phyloP scores from a whole-genome alignment of 1,284 basidiomycete genomes.

The Trametes pubescens region DNA sequence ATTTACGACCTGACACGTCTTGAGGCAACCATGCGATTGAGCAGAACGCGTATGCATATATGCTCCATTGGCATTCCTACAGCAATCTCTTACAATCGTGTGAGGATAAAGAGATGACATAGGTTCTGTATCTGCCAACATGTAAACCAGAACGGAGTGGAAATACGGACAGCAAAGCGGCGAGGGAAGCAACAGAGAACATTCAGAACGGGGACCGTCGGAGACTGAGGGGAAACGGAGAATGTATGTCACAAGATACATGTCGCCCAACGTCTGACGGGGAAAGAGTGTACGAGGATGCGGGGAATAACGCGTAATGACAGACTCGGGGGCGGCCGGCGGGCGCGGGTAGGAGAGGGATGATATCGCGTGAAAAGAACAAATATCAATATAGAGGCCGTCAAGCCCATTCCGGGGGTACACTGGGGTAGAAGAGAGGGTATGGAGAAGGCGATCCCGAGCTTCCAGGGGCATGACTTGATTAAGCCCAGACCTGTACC shows the following conservation, averaged over 20 bases:
- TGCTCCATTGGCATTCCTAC: neutral
- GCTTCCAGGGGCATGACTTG: constrained; percentile 23
- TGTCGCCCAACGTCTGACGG: constrained; percentile 36
- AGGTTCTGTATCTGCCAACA: constrained; percentile 33
- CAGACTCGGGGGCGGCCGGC: constrained; percentile 56
- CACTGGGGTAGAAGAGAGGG: constrained; percentile 34
- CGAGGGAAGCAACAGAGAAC: constrained; percentile 31
- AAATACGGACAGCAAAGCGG: constrained; percentile 30
- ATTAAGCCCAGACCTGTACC: constrained; percentile 53
- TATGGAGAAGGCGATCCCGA: constrained; percentile 30
- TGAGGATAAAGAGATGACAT: constrained; percentile 22
- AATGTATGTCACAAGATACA: constrained; percentile 49
- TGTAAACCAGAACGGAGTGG: constrained; percentile 27
- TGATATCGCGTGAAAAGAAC: constrained; percentile 50
- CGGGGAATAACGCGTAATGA: constrained; percentile 61
- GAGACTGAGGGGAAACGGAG: constrained; percentile 28
- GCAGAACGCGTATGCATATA: neutral
- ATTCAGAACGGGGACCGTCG: constrained; percentile 27
- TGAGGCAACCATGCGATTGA: neutral
- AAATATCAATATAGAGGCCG: constrained; percentile 33
- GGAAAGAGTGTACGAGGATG: constrained; percentile 43
- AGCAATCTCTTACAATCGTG: neutral
- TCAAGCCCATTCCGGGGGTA: constrained; percentile 30
- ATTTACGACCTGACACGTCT: constrained; percentile 6
- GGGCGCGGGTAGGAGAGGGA: constrained; percentile 30